Evolutionary conservation across 805 yeast genomes (phyloP).

Genomic region (Kuraishia floccosa): DNA sequence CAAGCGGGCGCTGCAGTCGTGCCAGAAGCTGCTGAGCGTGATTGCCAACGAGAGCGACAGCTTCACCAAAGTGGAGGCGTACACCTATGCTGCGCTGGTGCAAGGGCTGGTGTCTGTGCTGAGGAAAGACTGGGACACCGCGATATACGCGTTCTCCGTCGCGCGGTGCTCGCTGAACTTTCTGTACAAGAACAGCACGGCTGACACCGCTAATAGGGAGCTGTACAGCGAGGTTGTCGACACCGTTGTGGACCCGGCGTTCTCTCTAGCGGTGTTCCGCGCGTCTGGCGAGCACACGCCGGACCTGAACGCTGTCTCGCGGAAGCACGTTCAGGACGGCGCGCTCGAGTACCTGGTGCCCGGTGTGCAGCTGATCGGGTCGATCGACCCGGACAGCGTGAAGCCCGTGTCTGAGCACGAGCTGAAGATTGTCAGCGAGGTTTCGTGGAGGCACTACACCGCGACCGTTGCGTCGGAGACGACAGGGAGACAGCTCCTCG

Average conservation of each 20-base stretch:
- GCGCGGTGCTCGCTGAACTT: conserved; percentile 54
- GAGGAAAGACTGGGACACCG: conserved; percentile 42
- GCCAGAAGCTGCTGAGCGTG: conserved; percentile 29
- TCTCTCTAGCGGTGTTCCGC: conserved; percentile 16
- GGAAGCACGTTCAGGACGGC: conserved; percentile 25
- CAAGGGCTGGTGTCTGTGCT: conserved; percentile 32
- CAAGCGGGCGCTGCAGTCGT: conserved; percentile 44
- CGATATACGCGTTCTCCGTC: conserved; percentile 41
- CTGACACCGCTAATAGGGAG: conserved; percentile 16
- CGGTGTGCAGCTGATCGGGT: conserved; percentile 23
- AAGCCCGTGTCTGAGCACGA: no score
- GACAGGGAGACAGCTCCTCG: conserved; percentile 47
- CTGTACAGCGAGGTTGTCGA: conserved; percentile 46
- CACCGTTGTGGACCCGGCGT: conserved; percentile 53
- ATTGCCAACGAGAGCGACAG: conserved; percentile 26
- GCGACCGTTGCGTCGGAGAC: conserved; percentile 65
- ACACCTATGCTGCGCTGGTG: conserved; percentile 21
- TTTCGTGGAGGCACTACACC: conserved; percentile 39
- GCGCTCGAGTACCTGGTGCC: conserved; percentile 20
- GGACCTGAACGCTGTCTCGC: conserved; percentile 39
- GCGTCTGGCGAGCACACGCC: conserved; percentile 18
- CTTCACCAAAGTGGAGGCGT: conserved; percentile 19
- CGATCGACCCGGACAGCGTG: conserved; percentile 18
- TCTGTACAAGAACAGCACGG: conserved; percentile 23
- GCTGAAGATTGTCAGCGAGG: conserved; percentile 16